A percentile compares a stretch with the other conserved stretches of the same genome.
These are phyloP conservation scores for Dactylellina haptotyla DNA, from an alignment of 2,329 filamentous ascomycete genomes.

Conservation along the genomic window DNA sequence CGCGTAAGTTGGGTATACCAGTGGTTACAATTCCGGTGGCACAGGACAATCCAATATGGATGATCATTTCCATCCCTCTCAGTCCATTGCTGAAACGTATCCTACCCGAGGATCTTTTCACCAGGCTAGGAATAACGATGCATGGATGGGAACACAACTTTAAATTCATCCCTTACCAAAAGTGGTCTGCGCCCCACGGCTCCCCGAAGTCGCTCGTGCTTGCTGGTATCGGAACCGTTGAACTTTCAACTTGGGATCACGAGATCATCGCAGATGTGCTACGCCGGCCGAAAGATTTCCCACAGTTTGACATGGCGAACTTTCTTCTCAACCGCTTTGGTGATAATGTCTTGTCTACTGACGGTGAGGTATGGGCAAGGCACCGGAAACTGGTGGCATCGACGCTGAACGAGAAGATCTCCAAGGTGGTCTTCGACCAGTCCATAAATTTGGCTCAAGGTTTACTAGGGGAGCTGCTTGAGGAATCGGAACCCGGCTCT, in stretches of 20 bases:
- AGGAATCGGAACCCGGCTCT: neutral
- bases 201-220: constrained; percentile 22
- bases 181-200: constrained; percentile 13
- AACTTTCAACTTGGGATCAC: constrained; percentile 32
- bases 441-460: constrained; percentile 58
- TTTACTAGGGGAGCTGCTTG: constrained; percentile 57
- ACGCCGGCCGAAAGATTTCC: constrained; percentile 61
- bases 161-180: constrained; percentile 19
- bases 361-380: constrained; percentile 58
- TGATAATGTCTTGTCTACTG: constrained; percentile 60
- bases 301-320: constrained; percentile 57
- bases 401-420: constrained; percentile 60
- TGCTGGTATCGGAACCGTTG: constrained; percentile 14
- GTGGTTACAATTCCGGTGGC: constrained; percentile 15
- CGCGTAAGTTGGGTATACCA: constrained; percentile 14
- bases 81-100: constrained; percentile 15
- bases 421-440: constrained; percentile 59
- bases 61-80: constrained; percentile 15
- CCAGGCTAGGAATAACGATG: constrained; percentile 13
- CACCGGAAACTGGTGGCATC: constrained; percentile 59
- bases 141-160: constrained; percentile 32
- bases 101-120: constrained; percentile 18
- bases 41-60: constrained; percentile 26
- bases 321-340: constrained; percentile 60
- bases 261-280: constrained; percentile 56